A percentile compares a stretch with the other conserved stretches of the same genome.
These are phyloP conservation scores for Metschnikowia matae DNA, from an alignment of 805 yeast species.

Conservation along the genomic window DNA sequence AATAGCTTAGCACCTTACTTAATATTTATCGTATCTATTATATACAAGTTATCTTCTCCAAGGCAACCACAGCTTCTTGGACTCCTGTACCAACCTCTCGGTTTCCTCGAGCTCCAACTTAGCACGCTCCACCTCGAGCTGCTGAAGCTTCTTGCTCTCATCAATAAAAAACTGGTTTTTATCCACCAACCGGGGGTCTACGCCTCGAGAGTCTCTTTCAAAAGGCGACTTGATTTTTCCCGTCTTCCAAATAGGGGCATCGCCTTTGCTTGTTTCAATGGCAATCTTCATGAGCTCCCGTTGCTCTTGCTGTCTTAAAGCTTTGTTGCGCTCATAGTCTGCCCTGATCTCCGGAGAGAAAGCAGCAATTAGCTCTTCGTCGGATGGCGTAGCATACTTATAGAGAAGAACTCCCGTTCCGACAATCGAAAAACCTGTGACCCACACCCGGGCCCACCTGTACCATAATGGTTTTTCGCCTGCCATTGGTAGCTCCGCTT, in stretches of 20 bases:
- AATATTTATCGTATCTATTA: too few species aligned
- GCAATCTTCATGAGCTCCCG: slow-evolving; percentile 65
- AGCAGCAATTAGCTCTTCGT: slow-evolving; percentile 67
- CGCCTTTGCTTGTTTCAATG: slow-evolving; percentile 55
- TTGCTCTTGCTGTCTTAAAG: slow-evolving; percentile 63
- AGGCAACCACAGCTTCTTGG: slow-evolving; percentile 22
- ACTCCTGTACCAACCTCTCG: slow-evolving; percentile 19
- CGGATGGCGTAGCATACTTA: slow-evolving; percentile 79
- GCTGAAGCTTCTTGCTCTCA: slow-evolving; percentile 38
- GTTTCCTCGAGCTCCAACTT: slow-evolving; percentile 16
- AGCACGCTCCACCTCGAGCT: slow-evolving; percentile 28
- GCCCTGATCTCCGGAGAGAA: slow-evolving; percentile 81
- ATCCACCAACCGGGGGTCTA: slow-evolving; percentile 35
- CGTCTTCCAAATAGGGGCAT: slow-evolving; percentile 81
- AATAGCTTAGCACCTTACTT: too few species aligned
- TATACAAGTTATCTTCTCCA: slow-evolving; percentile 8
- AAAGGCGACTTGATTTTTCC: slow-evolving; percentile 69
- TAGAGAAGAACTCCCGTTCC: slow-evolving; percentile 68
- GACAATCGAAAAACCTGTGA: slow-evolving; percentile 61
- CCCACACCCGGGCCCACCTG: slow-evolving; percentile 56
- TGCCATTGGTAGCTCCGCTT: not conserved
- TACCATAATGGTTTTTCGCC: slow-evolving; percentile 36
- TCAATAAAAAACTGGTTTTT: slow-evolving; percentile 47
- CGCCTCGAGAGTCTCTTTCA: slow-evolving; percentile 44
- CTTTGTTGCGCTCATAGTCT: slow-evolving; percentile 64